Base-by-base conservation (phyloP, 2,329 filamentous ascomycete genomes). In the Talaromyces sp. region DNA sequence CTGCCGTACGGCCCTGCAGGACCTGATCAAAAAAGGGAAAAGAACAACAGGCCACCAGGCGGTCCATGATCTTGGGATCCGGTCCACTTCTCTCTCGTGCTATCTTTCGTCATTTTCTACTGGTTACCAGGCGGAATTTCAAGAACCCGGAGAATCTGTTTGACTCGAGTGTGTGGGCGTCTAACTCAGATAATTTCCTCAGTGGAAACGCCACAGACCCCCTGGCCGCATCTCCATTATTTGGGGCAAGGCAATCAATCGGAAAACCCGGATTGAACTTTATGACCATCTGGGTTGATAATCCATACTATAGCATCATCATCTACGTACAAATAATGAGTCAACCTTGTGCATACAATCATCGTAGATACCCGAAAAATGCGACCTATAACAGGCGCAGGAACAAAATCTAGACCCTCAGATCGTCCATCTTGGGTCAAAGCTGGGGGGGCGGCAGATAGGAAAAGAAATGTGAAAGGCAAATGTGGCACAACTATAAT, bases 101-200 rank as follows among this genome's bases (percentile, higher is more conserved):
- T 43, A n/a, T 41, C 31, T 19, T 54, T n/a, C 24, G 39, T 43
- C 39, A 27, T 41, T 62, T 16, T 24, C 14, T 24, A 62, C 60
- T 62, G 60, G 60, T 54, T 62, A 62, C 60, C 60, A 54, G 48
- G 48, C 8, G 52, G 52, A 56, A 33, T 19, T 54, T 37, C 33
- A 37, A 22, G 8, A 22, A 14, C 10, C 31, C 56, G 39, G 39
- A 43, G 27, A 59, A 59, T 45, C 39, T 31, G 56, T 45, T 58
- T 19, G 56, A 19, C 5, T 43, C 39, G 56, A 45, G 19, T 6
- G 2, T 10, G 9, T 13, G 19, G n/a, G 22, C 35, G 33, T 39
- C 3, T n/a, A 11, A n/a, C 37, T 43, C 50, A 45, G 16, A 59
- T 19, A 2, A 13, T 14, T 13, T 14, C 33, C 3, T 13, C n/a